Conservation (phyloP, 2,329 filamentous ascomycete genomes). For the Boeremia lycopersici region DNA sequence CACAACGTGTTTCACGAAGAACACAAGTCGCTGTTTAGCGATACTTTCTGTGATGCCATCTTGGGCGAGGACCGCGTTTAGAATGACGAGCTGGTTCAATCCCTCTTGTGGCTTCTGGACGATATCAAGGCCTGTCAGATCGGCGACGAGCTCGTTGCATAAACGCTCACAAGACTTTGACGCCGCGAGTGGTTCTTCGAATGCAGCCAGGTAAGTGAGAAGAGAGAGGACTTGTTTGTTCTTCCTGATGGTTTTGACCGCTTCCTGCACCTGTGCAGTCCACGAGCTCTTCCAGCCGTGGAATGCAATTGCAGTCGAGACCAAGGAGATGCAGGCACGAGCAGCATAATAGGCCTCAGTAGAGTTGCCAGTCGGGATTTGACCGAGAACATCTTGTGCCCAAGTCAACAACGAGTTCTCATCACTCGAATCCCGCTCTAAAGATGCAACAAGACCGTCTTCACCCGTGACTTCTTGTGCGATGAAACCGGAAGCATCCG, state of each 20-base stretch:
- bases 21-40: conserved; percentile 73
- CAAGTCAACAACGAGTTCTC: conserved; percentile 33
- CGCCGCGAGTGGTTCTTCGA: conserved; percentile 56
- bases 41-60: conserved; percentile 56
- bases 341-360: conserved; percentile 51
- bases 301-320: conserved; percentile 49
- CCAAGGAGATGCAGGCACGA: conserved; percentile 46
- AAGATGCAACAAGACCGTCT: conserved; percentile 16
- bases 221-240: conserved; percentile 53
- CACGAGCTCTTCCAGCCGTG: conserved; percentile 49
- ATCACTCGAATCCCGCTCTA: conserved; percentile 19
- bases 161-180: conserved; percentile 57
- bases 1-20: conserved; percentile 79
- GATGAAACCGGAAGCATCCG: conserved; percentile 57
- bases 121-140: conserved; percentile 61
- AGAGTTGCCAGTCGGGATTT: conserved; percentile 28
- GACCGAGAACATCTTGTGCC: conserved; percentile 31
- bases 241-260: conserved; percentile 39
- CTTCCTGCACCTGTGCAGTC: conserved; percentile 44
- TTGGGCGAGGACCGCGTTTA: conserved; percentile 62
- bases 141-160: conserved; percentile 66
- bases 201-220: conserved; percentile 55
- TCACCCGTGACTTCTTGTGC: conserved; percentile 48
- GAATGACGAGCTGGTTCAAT: conserved; percentile 57
- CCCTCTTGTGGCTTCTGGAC: conserved; percentile 51